Percentiles rank a stretch among this genome's conserved stretches.
These are phyloP conservation scores for Geranium incanum DNA, from an alignment of 441 rosid species.

Conservation along the genomic window DNA sequence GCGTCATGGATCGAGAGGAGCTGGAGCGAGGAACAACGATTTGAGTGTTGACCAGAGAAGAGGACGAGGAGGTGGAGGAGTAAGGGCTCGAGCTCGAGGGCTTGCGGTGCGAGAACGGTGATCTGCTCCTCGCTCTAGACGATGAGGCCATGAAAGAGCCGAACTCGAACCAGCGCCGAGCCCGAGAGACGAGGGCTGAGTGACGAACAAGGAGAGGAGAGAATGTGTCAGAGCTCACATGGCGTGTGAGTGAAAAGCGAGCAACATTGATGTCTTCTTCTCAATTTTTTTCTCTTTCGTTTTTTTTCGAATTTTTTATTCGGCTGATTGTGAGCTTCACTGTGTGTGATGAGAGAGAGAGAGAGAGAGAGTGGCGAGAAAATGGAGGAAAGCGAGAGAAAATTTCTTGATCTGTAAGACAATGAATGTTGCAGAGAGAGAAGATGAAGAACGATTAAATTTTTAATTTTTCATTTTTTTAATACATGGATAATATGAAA, in stretches of 20 bases:
- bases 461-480: too few relatives aligned
- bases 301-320: conserved; percentile 13
- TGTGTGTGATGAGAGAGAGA: background rate
- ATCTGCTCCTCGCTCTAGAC: conserved; percentile 77
- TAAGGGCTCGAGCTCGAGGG: conserved; percentile 47
- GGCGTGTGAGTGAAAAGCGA: conserved; percentile 48
- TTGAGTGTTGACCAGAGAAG: conserved; percentile 43
- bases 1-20: conserved; percentile 69
- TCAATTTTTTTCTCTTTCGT: background rate
- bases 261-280: conserved; percentile 20
- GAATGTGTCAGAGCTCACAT: conserved; percentile 89
- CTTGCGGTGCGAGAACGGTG: conserved; percentile 70
- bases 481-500: too few relatives aligned
- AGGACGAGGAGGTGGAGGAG: conserved; percentile 74
- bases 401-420: conserved; percentile 26
- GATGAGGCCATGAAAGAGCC: conserved; percentile 58
- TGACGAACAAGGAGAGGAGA: conserved; percentile 24
- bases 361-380: conserved; percentile 3
- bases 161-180: conserved; percentile 23
- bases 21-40: conserved; percentile 62
- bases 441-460: background rate
- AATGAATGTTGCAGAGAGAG: conserved; percentile 29
- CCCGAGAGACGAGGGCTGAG: conserved; percentile 18
- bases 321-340: conserved; percentile 5
- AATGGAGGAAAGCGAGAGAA: conserved; percentile 21